phyloP scores from a whole-genome alignment of 2,329 filamentous ascomycete species.

The Monilinia vaccinii-corymbosi region DNA sequence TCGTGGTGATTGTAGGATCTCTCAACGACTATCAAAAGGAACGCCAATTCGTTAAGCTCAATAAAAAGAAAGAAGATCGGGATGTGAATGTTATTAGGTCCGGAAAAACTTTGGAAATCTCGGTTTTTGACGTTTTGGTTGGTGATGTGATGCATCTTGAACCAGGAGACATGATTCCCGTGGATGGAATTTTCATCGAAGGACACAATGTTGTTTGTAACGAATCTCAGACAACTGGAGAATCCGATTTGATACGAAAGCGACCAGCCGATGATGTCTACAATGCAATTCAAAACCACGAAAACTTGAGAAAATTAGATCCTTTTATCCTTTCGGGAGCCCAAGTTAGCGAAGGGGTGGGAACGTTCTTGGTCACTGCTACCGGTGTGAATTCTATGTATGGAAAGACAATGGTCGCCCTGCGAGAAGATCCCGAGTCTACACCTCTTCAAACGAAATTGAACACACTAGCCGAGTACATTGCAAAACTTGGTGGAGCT shows the following conservation, averaged over 20 bases:
- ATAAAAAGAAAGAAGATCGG: constrained; percentile 70
- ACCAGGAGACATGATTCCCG: constrained; percentile 63
- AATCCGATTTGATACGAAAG: constrained; percentile 66
- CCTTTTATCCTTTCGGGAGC: constrained; percentile 76
- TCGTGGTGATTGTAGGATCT: constrained; percentile 70
- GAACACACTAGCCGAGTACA: constrained; percentile 69
- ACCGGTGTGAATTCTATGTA: constrained; percentile 66
- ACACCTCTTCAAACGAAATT: constrained; percentile 73
- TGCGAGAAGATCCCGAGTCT: constrained; percentile 67
- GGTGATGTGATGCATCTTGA: constrained; percentile 67
- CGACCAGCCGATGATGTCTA: constrained; percentile 54
- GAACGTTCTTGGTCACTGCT: constrained; percentile 66
- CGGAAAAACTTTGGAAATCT: constrained; percentile 59
- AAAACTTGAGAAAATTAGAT: constrained; percentile 56
- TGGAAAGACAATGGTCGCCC: constrained; percentile 69
- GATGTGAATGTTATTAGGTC: constrained; percentile 69
- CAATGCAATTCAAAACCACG: constrained; percentile 50
- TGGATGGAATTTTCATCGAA: constrained; percentile 61
- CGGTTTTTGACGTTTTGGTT: constrained; percentile 61
- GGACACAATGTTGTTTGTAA: constrained; percentile 60
- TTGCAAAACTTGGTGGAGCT: constrained; percentile 64
- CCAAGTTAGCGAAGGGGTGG: constrained; percentile 67
- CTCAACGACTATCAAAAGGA: constrained; percentile 78
- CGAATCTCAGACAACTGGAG: constrained; percentile 68
- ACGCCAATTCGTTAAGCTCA: constrained; percentile 69